Percentiles rank a stretch among this genome's conserved stretches.
phyloP scores from a whole-genome alignment of 495 filamentous ascomycete genomes.

The Aspergillus nanangensis region DNA sequence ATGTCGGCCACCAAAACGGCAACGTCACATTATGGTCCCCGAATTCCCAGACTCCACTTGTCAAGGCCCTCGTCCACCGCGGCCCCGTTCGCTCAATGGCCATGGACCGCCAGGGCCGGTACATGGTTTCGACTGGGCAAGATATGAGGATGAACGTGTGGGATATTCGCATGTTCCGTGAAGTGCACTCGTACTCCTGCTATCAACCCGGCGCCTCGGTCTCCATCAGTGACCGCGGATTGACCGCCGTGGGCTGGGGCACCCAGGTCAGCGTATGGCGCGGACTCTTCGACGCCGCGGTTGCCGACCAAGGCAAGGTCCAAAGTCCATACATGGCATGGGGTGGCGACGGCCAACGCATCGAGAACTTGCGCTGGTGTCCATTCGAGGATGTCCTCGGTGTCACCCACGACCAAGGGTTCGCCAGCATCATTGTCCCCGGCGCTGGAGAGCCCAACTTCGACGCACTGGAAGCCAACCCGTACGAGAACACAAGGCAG shows the following conservation, averaged over 20 bases:
- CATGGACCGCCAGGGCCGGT: constrained; percentile 83
- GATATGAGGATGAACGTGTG: constrained; percentile 91
- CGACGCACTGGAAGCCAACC: constrained; percentile 88
- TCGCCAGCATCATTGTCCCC: constrained; percentile 83
- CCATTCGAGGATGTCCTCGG: constrained; percentile 93
- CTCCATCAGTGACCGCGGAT: constrained; percentile 78
- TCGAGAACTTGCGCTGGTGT: constrained; percentile 85
- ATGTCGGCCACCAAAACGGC: constrained; percentile 91
- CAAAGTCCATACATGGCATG: constrained; percentile 89
- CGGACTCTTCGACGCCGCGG: constrained; percentile 71
- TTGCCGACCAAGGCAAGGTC: constrained; percentile 68
- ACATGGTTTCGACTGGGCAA: constrained; percentile 93
- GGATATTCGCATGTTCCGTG: constrained; percentile 92
- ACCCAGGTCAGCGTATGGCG: constrained; percentile 87
- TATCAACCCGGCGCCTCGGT: constrained; percentile 79
- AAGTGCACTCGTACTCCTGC: constrained; percentile 87
- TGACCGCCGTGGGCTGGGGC: constrained; percentile 90
- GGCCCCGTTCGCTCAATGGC: constrained; percentile 87
- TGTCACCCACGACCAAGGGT: constrained; percentile 77
- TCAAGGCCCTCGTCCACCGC: constrained; percentile 90
- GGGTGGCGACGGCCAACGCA: constrained; percentile 77
- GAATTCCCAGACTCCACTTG: constrained; percentile 77
- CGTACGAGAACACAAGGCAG: constrained; percentile 93
- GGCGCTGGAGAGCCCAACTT: constrained; percentile 96
- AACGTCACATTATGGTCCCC: constrained; percentile 96